These are phyloP conservation scores for Blepharisma japonicum DNA, from an alignment of 73 alveolate species.

Conservation along the genomic window DNA sequence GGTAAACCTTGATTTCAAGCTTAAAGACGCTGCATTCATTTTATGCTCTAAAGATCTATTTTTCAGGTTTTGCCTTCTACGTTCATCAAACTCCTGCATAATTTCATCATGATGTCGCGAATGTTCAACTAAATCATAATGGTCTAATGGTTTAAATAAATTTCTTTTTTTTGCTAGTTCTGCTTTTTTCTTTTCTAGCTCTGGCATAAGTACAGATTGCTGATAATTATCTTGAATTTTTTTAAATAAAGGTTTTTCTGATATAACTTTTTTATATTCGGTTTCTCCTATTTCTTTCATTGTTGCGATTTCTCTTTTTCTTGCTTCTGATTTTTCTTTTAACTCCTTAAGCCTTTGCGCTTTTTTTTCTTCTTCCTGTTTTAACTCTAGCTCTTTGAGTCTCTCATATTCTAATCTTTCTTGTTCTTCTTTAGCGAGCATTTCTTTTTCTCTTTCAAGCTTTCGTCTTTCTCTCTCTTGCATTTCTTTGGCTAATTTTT, in stretches of 20 bases:
- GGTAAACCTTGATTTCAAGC: not conserved
- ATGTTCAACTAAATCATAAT: conserved; percentile 39
- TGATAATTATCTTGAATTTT: conserved; percentile 32
- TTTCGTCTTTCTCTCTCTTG: conserved; percentile 1
- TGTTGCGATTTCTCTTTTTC: not conserved
- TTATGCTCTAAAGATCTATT: conserved; percentile 1
- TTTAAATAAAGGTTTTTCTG: conserved; percentile 18
- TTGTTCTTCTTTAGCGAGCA: not conserved
- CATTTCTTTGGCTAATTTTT: conserved; percentile 11
- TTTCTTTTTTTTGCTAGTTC: conserved; percentile 38
- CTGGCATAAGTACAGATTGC: conserved; percentile 40
- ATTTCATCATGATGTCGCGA: conserved; percentile 31
- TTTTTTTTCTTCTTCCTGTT: conserved; percentile 12
- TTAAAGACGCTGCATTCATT: not conserved
- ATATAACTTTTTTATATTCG: conserved; percentile 25
- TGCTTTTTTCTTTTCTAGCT: conserved; percentile 40
- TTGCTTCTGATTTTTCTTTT: not conserved
- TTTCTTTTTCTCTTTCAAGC: conserved; percentile 18
- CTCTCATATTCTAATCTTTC: not conserved
- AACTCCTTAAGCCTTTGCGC: not conserved
- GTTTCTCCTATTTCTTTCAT: conserved; percentile 5
- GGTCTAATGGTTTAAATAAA: conserved; percentile 30
- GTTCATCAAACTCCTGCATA: conserved; percentile 29
- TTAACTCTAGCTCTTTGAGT: not conserved
- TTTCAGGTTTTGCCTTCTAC: conserved; percentile 16